A percentile compares a stretch with the other conserved stretches of the same genome.
Conservation (phyloP, 192 early-diverging fungal genomes). For the Coemansia sp. region DNA sequence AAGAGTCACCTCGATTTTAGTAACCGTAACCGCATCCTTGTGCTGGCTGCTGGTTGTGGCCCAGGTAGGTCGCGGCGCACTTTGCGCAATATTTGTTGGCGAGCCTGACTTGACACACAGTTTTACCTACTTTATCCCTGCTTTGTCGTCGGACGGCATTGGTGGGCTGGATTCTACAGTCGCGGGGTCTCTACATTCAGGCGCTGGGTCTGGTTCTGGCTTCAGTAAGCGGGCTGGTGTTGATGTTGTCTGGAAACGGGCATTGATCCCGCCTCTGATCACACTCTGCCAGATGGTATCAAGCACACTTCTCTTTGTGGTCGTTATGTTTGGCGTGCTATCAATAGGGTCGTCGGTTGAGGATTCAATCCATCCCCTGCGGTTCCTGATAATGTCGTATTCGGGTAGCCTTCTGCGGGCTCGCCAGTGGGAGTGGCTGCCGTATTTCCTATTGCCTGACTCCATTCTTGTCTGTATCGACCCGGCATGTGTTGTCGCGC, state of each 20-base stretch:
- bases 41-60: constrained; percentile 53
- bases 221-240: background rate
- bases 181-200: background rate
- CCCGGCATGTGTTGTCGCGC: constrained; percentile 10
- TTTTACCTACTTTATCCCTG: constrained; percentile 46
- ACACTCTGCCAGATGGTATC: constrained; percentile 39
- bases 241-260: background rate
- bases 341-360: constrained; percentile 39
- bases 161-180: background rate
- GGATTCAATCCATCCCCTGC: constrained; percentile 40
- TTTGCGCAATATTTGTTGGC: constrained; percentile 51
- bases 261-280: constrained; percentile 18
- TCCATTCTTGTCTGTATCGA: constrained; percentile 20
- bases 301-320: constrained; percentile 36
- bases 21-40: constrained; percentile 23
- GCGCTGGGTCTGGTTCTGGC: background rate
- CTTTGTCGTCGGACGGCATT: constrained; percentile 5
- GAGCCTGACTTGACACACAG: constrained; percentile 44
- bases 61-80: constrained; percentile 45
- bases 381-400: constrained; percentile 22
- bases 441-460: constrained; percentile 21
- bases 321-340: constrained; percentile 48
- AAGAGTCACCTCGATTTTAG: constrained; percentile 18
- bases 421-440: constrained; percentile 44
- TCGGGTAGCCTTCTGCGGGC: constrained; percentile 25